Conservation (phyloP, 2,329 filamentous ascomycete genomes). For the Fusarium chuoi region DNA sequence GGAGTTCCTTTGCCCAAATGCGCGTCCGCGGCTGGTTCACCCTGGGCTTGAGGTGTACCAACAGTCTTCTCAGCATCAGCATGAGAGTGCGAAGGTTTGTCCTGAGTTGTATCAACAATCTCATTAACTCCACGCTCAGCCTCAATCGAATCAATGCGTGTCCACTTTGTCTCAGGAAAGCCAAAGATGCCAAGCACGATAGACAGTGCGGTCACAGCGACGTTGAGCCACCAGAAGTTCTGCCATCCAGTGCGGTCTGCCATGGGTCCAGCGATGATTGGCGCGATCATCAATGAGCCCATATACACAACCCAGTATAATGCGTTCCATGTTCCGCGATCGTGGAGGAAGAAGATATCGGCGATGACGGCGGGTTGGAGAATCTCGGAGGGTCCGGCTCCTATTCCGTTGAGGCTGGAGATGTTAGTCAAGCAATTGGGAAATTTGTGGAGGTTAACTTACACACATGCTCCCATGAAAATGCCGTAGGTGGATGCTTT, state of each 20-base stretch:
- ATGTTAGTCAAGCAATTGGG: rapidly evolving
- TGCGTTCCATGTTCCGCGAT: slow-evolving; percentile 31
- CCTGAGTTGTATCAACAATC: not conserved
- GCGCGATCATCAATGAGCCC: slow-evolving; percentile 13
- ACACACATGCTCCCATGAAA: slow-evolving; percentile 11
- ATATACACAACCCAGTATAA: slow-evolving; percentile 30
- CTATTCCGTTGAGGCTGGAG: slow-evolving; percentile 1
- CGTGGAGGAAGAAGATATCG: slow-evolving; percentile 34
- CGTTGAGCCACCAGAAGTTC: slow-evolving; percentile 14
- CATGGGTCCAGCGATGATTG: slow-evolving; percentile 2
- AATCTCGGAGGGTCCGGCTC: slow-evolving; percentile 21
- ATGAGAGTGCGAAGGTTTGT: not conserved
- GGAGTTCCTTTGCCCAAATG: not conserved
- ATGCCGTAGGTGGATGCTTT: slow-evolving; percentile 2
- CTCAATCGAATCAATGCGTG: not conserved
- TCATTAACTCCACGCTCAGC: not conserved
- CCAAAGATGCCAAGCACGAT: not conserved
- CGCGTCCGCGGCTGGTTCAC: not conserved
- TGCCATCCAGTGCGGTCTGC: not conserved
- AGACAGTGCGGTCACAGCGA: not conserved
- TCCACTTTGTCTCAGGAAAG: slow-evolving; percentile 6
- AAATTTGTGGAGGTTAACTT: rapidly evolving
- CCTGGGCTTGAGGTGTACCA: not conserved
- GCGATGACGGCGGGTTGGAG: slow-evolving; percentile 29
- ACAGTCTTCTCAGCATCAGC: not conserved